phyloP scores from a whole-genome alignment of 2,329 filamentous ascomycete genomes.

The Ophioceras dolichostomum region DNA sequence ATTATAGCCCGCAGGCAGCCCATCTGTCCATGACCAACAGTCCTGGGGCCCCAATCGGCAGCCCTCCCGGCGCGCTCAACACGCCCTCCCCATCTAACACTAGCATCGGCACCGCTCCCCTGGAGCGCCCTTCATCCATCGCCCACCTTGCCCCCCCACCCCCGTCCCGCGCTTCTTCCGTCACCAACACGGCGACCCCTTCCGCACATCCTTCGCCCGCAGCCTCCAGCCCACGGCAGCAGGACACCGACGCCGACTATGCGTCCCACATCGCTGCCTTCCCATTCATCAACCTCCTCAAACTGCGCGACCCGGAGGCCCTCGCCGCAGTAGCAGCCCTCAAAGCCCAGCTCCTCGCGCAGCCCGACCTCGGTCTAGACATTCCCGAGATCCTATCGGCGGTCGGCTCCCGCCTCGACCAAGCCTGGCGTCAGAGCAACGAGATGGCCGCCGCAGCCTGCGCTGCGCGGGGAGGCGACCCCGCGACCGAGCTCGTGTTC shows the following conservation, averaged over 20 bases:
- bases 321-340: slow-evolving; percentile 26
- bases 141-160: not conserved
- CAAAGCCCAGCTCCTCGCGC: slow-evolving; percentile 26
- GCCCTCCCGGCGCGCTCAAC: not conserved
- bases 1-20: too few relatives aligned
- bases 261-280: too few relatives aligned
- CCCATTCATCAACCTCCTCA: slow-evolving; percentile 13
- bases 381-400: slow-evolving; percentile 27
- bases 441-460: slow-evolving; percentile 10
- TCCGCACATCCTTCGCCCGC: too few relatives aligned
- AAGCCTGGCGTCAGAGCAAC: slow-evolving; percentile 24
- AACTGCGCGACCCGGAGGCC: slow-evolving; percentile 23
- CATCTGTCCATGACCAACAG: not conserved
- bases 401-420: slow-evolving; percentile 28
- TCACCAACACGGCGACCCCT: not conserved
- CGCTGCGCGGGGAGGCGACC: slow-evolving; percentile 14
- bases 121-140: not conserved
- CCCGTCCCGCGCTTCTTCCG: not conserved
- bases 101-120: not conserved
- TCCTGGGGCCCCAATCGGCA: not conserved
- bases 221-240: too few relatives aligned
- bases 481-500: not conserved
- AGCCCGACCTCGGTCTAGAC: slow-evolving; percentile 32
- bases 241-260: too few relatives aligned
- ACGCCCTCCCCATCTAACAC: not conserved